Conservation (phyloP, 108 stramenopile genomes). For the Fragilaria radians region DNA sequence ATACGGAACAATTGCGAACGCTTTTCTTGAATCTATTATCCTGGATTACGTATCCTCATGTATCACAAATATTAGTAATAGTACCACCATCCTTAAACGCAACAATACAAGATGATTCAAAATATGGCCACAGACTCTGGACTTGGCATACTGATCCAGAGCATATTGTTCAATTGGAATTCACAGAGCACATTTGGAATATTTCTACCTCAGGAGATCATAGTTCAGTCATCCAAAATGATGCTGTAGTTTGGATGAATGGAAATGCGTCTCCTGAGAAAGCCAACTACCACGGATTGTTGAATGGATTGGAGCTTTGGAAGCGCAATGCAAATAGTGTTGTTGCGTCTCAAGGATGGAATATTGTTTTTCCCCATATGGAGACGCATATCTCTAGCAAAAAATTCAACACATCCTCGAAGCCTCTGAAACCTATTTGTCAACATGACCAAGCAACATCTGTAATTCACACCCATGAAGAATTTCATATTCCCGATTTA, state of each 20-base stretch:
- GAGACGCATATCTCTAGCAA: background rate
- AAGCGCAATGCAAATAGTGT: background rate
- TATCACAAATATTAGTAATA: background rate
- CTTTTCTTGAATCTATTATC: constrained; percentile 2
- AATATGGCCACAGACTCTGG: constrained; percentile 4
- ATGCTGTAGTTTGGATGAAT: constrained; percentile 3
- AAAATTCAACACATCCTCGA: background rate
- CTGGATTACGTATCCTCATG: background rate
- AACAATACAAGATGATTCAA: background rate
- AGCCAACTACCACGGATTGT: background rate
- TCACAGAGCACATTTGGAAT: no score
- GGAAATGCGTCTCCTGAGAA: background rate
- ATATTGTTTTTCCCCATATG: background rate
- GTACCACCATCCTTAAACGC: background rate
- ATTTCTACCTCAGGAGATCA: background rate
- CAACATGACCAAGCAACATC: background rate
- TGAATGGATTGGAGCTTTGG: constrained; percentile 1
- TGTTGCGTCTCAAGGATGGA: background rate
- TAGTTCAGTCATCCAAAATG: background rate
- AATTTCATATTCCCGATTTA: background rate
- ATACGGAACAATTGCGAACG: background rate
- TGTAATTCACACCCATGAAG: background rate
- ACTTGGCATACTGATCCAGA: constrained; percentile 2
- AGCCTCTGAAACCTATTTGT: background rate
- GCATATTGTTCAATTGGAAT: constrained; percentile 3